phyloP scores from a whole-genome alignment of 1,284 basidiomycete genomes.

The Blastosporella zonata region DNA sequence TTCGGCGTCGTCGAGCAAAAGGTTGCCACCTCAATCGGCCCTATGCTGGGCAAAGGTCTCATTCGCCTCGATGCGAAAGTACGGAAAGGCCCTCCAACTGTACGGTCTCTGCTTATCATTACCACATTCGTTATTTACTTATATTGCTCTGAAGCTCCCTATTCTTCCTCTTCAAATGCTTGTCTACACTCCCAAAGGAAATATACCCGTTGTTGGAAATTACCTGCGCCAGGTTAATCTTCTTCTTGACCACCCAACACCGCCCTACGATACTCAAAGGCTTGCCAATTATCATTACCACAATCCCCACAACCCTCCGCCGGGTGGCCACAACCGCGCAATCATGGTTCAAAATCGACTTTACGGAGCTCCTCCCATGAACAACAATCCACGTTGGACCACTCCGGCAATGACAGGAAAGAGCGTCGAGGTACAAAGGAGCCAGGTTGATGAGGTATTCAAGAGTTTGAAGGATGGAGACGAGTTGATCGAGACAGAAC shows the following conservation, averaged over 20 bases:
- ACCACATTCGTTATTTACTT: constrained; percentile 12
- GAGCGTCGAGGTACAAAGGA: constrained; percentile 88
- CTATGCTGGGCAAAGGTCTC: constrained; percentile 79
- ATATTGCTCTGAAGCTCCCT: constrained; percentile 50
- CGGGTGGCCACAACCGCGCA: constrained; percentile 57
- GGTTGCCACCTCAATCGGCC: constrained; percentile 73
- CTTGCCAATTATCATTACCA: constrained; percentile 71
- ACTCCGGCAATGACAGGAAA: constrained; percentile 63
- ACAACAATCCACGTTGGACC: constrained; percentile 50
- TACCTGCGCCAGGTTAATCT: constrained; percentile 69
- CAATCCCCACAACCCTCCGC: constrained; percentile 86
- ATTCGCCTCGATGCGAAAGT: constrained; percentile 83
- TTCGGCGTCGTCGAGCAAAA: constrained; percentile 88
- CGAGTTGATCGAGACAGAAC: constrained; percentile 82
- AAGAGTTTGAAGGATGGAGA: constrained; percentile 84
- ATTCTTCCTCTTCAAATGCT: constrained; percentile 83
- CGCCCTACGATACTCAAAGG: constrained; percentile 51
- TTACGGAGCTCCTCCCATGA: constrained; percentile 41
- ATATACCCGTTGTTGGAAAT: constrained; percentile 78
- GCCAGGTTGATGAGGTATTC: constrained; percentile 94
- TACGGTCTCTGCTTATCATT: constrained; percentile 36
- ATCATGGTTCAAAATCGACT: constrained; percentile 40
- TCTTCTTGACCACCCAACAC: constrained; percentile 79
- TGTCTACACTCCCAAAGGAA: constrained; percentile 90
- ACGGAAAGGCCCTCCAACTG: constrained; percentile 57